These are phyloP conservation scores for Leucogyrophana mollusca DNA, from an alignment of 768 basidiomycete species.

Conservation along the genomic window DNA sequence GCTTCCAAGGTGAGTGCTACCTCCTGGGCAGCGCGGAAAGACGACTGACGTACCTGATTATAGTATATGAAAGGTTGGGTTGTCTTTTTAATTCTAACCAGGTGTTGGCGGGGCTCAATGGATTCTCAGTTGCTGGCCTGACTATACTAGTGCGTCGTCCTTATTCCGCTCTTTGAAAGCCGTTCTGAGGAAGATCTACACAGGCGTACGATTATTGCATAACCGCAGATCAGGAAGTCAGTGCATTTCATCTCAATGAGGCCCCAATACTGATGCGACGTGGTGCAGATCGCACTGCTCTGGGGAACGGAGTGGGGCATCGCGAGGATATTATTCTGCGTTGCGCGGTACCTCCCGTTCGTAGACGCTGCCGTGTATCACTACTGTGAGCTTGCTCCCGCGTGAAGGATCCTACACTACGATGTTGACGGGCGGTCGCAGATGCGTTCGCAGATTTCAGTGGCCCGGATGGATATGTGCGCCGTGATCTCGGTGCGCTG, in stretches of 20 bases:
- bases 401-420: neutral
- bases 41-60: no score
- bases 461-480: neutral
- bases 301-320: constrained; percentile 2
- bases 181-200: neutral
- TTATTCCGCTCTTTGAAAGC: neutral
- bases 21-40: no score
- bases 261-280: neutral
- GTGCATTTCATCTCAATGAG: neutral
- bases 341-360: constrained; percentile 4
- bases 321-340: constrained; percentile 1
- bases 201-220: constrained; percentile 2
- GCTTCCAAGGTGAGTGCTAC: constrained; percentile 1
- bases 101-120: neutral
- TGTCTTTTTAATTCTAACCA: neutral
- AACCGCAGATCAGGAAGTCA: neutral
- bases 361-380: neutral
- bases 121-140: neutral
- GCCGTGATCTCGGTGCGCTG: neutral
- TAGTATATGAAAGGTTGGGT: constrained; percentile 8
- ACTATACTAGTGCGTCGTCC: constrained; percentile 1
- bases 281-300: constrained; percentile 1
- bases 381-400: neutral
- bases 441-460: constrained; percentile 1
- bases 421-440: neutral